phyloP scores from a whole-genome alignment of 208 protist species.

The Crithidia fasciculata region DNA sequence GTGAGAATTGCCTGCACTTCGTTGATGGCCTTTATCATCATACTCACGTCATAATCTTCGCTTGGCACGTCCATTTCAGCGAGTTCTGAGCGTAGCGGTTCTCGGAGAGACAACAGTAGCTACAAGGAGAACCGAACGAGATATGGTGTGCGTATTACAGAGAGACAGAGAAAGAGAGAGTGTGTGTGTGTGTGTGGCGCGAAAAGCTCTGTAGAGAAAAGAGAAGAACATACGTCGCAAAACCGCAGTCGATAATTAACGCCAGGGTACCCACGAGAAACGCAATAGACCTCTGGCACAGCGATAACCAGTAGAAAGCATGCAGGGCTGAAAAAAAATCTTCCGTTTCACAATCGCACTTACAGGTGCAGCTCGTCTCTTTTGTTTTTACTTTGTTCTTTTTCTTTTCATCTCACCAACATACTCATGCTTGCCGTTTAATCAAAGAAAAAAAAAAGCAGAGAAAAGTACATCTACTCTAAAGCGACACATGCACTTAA shows the following conservation, averaged over 20 bases:
- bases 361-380: too few species aligned
- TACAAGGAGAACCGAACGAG: background rate
- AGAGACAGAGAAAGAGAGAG: background rate
- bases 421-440: too few species aligned
- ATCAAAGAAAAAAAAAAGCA: too few species aligned
- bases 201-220: background rate
- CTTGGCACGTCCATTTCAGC: conserved; percentile 72
- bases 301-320: background rate
- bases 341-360: too few species aligned
- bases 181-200: too few species aligned
- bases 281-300: too few species aligned
- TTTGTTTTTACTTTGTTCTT: too few species aligned
- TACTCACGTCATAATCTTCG: conserved; percentile 79
- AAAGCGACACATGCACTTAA: background rate
- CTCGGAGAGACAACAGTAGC: background rate
- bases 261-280: too few species aligned
- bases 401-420: too few species aligned
- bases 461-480: background rate
- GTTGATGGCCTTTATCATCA: conserved; percentile 73
- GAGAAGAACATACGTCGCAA: background rate
- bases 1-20: conserved; percentile 69
- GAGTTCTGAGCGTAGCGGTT: background rate
- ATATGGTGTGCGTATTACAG: background rate
- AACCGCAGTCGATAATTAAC: too few species aligned
- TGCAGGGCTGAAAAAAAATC: background rate